Evolutionary conservation across 768 basidiomycete species (phyloP), one percentile per base, ranked within the genome.

Genomic region (Cubamyces sp.): DNA sequence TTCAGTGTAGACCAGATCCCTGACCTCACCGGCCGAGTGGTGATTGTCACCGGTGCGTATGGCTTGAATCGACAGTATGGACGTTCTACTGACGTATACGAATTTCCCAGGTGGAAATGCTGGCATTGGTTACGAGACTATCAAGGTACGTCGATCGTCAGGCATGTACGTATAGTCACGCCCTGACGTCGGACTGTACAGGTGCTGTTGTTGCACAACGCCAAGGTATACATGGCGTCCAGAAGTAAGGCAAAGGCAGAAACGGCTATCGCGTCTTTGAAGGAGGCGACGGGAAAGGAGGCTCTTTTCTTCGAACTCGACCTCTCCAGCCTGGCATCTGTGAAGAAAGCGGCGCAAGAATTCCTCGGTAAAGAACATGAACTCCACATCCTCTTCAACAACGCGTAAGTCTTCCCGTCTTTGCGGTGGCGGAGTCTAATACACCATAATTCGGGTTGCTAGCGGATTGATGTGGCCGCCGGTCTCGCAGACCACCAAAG

Each of bases 161-260:
- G 11, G 34, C 5, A 11, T 34, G 1, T 34, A 34, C 34, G 9
- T 34, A 6, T 11, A 34, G 34, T 11, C 34, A 11, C 11, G 8
- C 28, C 9, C 34, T 34, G 9, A 34, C 9, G 8, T 18, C 19
- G 5, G 5, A 3, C 6, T 3, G 16, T 5, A 6, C 59, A 86
- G 82, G 80, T 74, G 2, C 79, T 88, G 3, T 74, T 90, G 16
- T 52, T 67, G 18, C 84, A 84, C 65, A 83, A 87, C 67, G 88
- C 87, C 11, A 88, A 82, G 56, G 87, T 91, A 0, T 90, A 91
- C 68, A 57, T 90, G 45, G 85, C 83, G 0, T 74, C 77, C 3
- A 79, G 88, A 14, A 80, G 69, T 59, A 65, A 73, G 56, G 71
- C 73, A 30, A 87, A 82, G 63, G 76, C 79, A 0, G 74, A 79